Evolutionary conservation across 108 stramenopile genomes (phyloP), one percentile per base, ranked within the genome.

Genomic region (Seminavis robusta): DNA sequence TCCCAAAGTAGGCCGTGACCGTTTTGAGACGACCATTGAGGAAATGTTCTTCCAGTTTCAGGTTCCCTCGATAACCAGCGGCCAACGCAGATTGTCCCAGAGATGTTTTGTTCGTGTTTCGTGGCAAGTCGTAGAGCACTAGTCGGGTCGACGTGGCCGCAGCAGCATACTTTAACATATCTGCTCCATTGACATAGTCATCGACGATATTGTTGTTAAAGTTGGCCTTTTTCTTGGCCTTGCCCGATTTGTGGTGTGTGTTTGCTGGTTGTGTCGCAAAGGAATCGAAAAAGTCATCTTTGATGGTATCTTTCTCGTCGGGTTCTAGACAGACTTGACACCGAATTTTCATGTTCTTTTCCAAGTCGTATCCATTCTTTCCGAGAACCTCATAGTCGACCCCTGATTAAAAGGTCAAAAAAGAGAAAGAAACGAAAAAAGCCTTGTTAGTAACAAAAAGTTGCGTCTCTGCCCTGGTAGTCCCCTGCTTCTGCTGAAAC

Each of bases 11-110:
- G 19, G 86, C 88, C 19, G 88, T 90, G 4, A 88, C 86, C 2
- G 92, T 94, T 68, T 94, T 94, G 53, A 94, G 69, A 16, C 84
- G 84, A 20, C 84, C 86, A 56, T 90, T 94, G 20, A 94, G 40
- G 56, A 85, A 88, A 66, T 94, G 86, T 33, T 94, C 88, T 47
- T 94, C 92, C 65, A 90, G 49, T 45, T 88, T 83, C 4, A 80
- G 55, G 55, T 88, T 92, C 20, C 88, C 88, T 26, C 71, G 79
- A 61, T 90, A 90, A 1, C 88, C 88, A 17, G 92, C 88, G n/a
- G 65, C 63, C 58, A 88, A 58, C 19, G 92, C 92, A 24, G 84
- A 66, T 33, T 56, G 45, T 19, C 84, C 92, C 20, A 94, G 50
- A 10, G 86, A 87, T 33, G 40, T 52, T 54, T 70, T 77, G 62